Percentiles rank a stretch among this genome's conserved stretches.
These are phyloP conservation scores for Candida xiaguanensis DNA, from an alignment of 805 yeast genomes.

Conservation along the genomic window DNA sequence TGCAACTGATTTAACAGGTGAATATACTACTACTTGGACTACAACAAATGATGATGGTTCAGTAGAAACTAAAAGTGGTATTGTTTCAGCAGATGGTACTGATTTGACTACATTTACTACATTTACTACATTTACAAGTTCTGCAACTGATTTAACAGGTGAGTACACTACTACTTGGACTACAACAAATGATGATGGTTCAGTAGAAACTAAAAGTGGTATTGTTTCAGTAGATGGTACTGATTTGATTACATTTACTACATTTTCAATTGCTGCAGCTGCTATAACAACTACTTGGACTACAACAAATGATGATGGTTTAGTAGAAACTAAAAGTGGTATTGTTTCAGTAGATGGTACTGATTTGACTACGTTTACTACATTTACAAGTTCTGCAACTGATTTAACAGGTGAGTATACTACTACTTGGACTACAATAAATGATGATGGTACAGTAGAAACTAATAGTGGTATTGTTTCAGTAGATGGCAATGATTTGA, in stretches of 20 bases:
- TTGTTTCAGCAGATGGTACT: constrained; percentile 8
- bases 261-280: neutral
- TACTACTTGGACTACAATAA: constrained; percentile 6
- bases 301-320: constrained; percentile 11
- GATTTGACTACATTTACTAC: constrained; percentile 3
- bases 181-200: constrained; percentile 13
- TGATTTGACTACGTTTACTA: constrained; percentile 1
- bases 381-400: constrained; percentile 6
- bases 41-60: constrained; percentile 12
- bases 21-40: constrained; percentile 6
- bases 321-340: constrained; percentile 12
- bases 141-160: constrained; percentile 9
- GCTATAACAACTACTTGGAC: constrained; percentile 1
- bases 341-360: constrained; percentile 10
- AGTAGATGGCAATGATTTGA: neutral
- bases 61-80: constrained; percentile 12
- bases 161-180: constrained; percentile 14
- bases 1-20: neutral
- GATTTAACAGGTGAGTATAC: constrained; percentile 9
- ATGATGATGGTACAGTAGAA: constrained; percentile 11
- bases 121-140: neutral
- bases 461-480: constrained; percentile 14
- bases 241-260: constrained; percentile 1
- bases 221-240: constrained; percentile 10
- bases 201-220: constrained; percentile 13